Evolutionary conservation across 768 basidiomycete species (phyloP).

Genomic region (Tulasnella calospora): DNA sequence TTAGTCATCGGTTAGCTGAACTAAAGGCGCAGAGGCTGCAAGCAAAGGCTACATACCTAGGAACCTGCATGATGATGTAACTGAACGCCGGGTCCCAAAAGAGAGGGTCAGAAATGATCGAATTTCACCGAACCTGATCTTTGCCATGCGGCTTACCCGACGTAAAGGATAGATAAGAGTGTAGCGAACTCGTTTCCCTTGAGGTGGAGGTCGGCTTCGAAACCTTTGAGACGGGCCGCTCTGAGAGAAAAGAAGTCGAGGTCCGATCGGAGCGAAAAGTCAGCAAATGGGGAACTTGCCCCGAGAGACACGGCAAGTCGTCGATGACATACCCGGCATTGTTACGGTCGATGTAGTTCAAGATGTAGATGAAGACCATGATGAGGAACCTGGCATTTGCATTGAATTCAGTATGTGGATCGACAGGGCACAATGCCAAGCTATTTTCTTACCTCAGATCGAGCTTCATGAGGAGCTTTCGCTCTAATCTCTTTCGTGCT

Average conservation of each 20-base stretch:
- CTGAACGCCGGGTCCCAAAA: neutral
- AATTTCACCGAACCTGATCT: slow-evolving; percentile 2
- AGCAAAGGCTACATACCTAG: slow-evolving; percentile 35
- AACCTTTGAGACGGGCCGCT: slow-evolving; percentile 60
- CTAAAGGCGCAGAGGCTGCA: slow-evolving; percentile 2
- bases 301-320: neutral
- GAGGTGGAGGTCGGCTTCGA: slow-evolving; percentile 47
- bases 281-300: neutral
- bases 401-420: neutral
- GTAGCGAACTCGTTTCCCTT: slow-evolving; percentile 61
- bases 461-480: slow-evolving; percentile 51
- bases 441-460: slow-evolving; percentile 37
- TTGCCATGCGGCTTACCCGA: slow-evolving; percentile 47
- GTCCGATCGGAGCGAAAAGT: slow-evolving; percentile 1
- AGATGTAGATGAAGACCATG: slow-evolving; percentile 45
- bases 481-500: slow-evolving; percentile 47
- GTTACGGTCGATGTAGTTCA: slow-evolving; percentile 63
- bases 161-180: slow-evolving; percentile 60
- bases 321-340: slow-evolving; percentile 53
- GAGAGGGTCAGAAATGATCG: neutral
- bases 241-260: slow-evolving; percentile 32
- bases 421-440: neutral
- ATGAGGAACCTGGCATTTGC: slow-evolving; percentile 36
- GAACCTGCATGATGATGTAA: slow-evolving; percentile 64
- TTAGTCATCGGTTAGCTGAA: slow-evolving; percentile 29